Base-by-base conservation (phyloP, 1,284 basidiomycete species). In the Boletus hoseneyae region DNA sequence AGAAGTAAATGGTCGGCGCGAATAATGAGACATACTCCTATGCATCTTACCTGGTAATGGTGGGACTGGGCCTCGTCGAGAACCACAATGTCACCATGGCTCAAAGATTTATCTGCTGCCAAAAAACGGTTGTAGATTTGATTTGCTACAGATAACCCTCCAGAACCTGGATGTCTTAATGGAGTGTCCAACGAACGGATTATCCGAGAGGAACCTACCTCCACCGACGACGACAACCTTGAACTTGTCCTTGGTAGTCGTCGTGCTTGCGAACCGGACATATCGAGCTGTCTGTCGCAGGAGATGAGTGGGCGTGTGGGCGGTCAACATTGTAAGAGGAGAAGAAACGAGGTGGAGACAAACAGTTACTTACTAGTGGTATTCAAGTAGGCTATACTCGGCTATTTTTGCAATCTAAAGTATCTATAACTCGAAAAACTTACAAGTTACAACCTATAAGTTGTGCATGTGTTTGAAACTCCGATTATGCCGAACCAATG, bases 81-180 rank as follows among this genome's bases (percentile, higher is more conserved):
- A 49, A 97, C 85, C 12, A 83, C 90, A 49, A 97, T 83, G 66
- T 96, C 93, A 40, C 83, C 88, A 35, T 77, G 68, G 43, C 77
- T 82, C 45, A 95, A 68, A 21, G 80, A 68, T 57, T 85, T 84
- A n/a, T 84, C 85, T 38, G 85, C 81, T 12, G 75, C 72, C 58
- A 78, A 78, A 70, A 96, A 92, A 23, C 85, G 77, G 60, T 84
- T 78, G 68, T 87, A 89, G 41, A 98, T 82, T 70, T 95, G 91
- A 65, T 87, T 84, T 42, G 92, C 90, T 38, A 87, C 83, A 34
- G 82, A 77, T 47, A 94, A 69, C 41, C 92, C 92, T 42, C 77
- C 92, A 21, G 83, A 83, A 45, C 46, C 46, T 37, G 21, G 18
- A 37, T 30, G 35, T 19, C 38, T 46, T 29, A 2, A 36, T 29